Base-by-base conservation (phyloP, 2,329 filamentous ascomycete genomes). In the Aspergillus hiratsukae region DNA sequence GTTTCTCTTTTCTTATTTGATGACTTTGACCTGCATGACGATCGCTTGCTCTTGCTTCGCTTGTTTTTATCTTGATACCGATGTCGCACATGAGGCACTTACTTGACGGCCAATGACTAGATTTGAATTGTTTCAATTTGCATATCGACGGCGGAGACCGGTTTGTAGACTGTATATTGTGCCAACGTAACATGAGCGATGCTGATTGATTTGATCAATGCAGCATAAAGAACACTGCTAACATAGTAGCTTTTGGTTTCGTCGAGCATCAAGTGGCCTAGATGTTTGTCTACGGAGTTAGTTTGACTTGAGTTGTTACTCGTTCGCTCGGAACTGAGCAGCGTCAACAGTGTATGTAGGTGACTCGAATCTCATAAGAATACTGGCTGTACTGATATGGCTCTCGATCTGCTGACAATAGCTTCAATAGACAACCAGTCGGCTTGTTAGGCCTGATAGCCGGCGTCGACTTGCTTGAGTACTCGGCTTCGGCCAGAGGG, bases 11-110 rank as follows among this genome's bases (percentile, higher is more conserved):
- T 55, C 52, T 58, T 23, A 48, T 28, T 28, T 51, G 37, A 48
- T 54, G 48, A 52, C 41, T 50, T 45, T 37, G 37, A 50, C 45
- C 40, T 46, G 37, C 40, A 23, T 31, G 23, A 23, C 8, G 43
- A 46, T 23, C 21, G 17, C 3, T 5, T 14, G 21, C 23, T 48
- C 17, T 43, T 52, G 25, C 29, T 52, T 43, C 40, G 11, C 17
- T 48, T 43, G 29, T 41, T 49, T 52, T 48, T 35, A 55, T 21
- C 41, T 51, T 55, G 53, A 55, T 55, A 55, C 53, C 53, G 43
- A 55, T 25, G 28, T 48, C 52, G 53, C 45, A 48, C 40, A 51
- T 43, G 40, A 55, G 37, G 37, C 40, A 51, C 10, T 51, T 35
- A 37, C 48, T 50, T 46, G 23, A 37, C 31, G 31, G 31, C 31